phyloP scores from a whole-genome alignment of 108 stramenopile genomes.

The Discostella stelligeroides region DNA sequence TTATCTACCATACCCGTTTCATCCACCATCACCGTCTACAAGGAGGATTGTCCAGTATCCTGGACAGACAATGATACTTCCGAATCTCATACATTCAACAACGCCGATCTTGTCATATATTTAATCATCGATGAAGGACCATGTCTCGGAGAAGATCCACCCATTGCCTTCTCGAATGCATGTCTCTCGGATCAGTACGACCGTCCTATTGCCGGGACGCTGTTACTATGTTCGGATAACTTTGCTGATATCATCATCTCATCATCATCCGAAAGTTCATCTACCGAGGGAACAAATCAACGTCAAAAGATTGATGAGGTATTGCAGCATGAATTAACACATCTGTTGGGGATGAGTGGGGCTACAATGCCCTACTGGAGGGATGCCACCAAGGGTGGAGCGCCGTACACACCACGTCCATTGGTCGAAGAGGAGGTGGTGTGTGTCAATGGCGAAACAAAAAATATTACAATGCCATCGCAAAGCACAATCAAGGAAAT shows the following conservation, averaged over 20 bases:
- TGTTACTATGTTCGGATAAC: neutral
- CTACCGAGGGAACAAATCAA: neutral
- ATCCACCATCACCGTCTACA: neutral
- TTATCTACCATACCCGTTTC: constrained; percentile 26
- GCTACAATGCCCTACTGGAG: constrained; percentile 24
- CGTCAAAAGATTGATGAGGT: constrained; percentile 33
- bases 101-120: constrained; percentile 27
- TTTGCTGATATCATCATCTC: neutral
- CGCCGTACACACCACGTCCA: constrained; percentile 24
- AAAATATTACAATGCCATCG: constrained; percentile 20
- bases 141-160: constrained; percentile 22
- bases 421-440: constrained; percentile 11
- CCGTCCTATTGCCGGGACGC: constrained; percentile 15
- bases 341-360: constrained; percentile 31
- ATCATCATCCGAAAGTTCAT: neutral
- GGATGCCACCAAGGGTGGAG: constrained; percentile 20
- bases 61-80: constrained; percentile 5
- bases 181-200: constrained; percentile 36
- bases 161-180: constrained; percentile 32
- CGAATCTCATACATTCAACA: neutral
- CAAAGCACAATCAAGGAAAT: constrained; percentile 11
- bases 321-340: constrained; percentile 29
- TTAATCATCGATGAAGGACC: constrained; percentile 31
- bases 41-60: constrained; percentile 20
- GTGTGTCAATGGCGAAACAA: constrained; percentile 21